Base-by-base conservation (phyloP, 2,329 filamentous ascomycete species). In the Xylariaceae sp. region DNA sequence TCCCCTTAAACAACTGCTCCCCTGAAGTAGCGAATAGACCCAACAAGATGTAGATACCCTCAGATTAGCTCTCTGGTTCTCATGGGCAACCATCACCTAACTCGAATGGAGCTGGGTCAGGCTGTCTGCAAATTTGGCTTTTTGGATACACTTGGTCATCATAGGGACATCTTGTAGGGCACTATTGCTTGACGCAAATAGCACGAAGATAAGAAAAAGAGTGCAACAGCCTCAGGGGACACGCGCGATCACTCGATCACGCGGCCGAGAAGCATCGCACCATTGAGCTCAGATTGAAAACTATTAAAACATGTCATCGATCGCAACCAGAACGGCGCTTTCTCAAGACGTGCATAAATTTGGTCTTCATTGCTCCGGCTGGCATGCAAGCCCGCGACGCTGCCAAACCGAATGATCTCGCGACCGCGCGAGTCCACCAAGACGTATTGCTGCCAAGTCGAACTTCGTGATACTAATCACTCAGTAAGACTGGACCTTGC, bases 31-130 rank as follows among this genome's bases (percentile, higher is more conserved):
- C 10, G 11, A 54, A 35, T 8, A 49, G 8, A 6, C 11, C 34
- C 15, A 55, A 56, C 57, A 64, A 62, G 60, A 64, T 63, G 49
- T n/a, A 49, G 58, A 66, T 68, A 69, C 78, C 78, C 79, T 81
- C 79, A 81, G 78, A 81, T 80, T 79, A 81, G 79, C 78, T 81
- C 78, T 81, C 79, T 68, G 72, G 77, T 81, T 81, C 79, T 80
- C 79, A 81, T 61, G 63, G 77, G 73, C 77, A 80, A 80, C 78
- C 71, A 69, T 70, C 67, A 58, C 66, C 65, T 64, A 55, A 47
- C 62, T 57, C 63, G 37, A 30, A n/a, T 8, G 30, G 58, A 63
- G 60, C 37, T 65, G 48, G 68, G 64, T 68, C 68, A 71, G 66
- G 77, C 71, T 80, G 77, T 70, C 78, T 81, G 77, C 78, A 81